Conservation (phyloP, 2,329 filamentous ascomycete genomes). For the Venturia pyrina region DNA sequence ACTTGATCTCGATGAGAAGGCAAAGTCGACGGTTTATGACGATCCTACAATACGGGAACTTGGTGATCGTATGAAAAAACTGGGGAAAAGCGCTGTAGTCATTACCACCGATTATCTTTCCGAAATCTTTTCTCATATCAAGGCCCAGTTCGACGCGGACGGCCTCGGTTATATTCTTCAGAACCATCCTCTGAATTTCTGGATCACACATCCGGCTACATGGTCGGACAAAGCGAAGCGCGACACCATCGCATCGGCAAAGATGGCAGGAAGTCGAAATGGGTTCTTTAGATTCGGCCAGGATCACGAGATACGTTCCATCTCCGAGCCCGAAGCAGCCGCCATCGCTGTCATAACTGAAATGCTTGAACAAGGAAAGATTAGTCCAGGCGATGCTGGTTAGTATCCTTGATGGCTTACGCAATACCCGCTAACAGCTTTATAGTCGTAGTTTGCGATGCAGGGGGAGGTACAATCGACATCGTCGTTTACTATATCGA, state of each 20-base stretch:
- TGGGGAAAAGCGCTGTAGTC: background rate
- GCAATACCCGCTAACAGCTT: no score
- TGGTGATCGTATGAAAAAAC: background rate
- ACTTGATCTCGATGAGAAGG: background rate
- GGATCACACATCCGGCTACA: background rate
- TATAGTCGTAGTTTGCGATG: background rate
- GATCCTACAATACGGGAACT: background rate
- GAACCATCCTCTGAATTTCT: background rate
- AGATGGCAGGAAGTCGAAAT: background rate
- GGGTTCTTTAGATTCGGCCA: background rate
- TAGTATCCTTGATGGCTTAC: no score
- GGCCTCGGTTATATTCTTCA: background rate
- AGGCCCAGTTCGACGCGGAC: background rate
- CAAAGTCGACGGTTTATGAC: background rate
- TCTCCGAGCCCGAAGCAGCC: conserved; percentile 5
- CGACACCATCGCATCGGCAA: background rate
- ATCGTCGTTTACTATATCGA: background rate
- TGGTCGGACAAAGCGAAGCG: background rate
- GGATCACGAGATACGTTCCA: background rate
- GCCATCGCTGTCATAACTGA: background rate
- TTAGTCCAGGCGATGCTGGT: background rate
- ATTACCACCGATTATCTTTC: background rate
- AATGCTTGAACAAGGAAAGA: background rate
- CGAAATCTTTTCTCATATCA: background rate
- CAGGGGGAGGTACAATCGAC: background rate